Evolutionary conservation across 257 asterid species (phyloP).

Genomic region (Solanum virginianum): DNA sequence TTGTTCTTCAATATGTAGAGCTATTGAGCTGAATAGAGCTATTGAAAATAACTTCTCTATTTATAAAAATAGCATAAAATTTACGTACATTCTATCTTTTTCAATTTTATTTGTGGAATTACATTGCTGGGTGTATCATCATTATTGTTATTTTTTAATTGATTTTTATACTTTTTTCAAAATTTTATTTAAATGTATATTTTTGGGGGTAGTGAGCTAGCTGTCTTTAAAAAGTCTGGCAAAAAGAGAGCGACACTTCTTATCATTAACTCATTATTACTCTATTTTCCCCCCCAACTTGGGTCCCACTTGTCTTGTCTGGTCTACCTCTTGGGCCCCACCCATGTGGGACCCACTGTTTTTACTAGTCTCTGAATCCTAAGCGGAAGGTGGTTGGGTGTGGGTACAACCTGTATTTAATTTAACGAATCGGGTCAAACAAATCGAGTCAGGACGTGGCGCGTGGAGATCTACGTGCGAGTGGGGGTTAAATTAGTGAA

Average conservation of each 20-base stretch:
- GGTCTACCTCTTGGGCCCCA: background rate
- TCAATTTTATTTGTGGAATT: no score
- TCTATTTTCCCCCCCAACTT: background rate
- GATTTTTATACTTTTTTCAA: background rate
- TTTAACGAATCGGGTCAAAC: background rate
- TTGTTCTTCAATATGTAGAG: background rate
- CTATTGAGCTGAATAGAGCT: background rate
- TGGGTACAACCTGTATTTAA: slow-evolving; percentile 9
- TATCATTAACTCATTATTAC: slow-evolving; percentile 56
- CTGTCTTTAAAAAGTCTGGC: background rate
- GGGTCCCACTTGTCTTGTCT: slow-evolving; percentile 2
- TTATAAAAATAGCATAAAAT: no score
- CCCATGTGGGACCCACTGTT: background rate
- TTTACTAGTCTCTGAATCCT: slow-evolving; percentile 3
- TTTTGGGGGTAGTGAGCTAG: background rate
- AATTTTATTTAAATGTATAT: background rate
- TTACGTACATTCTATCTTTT: fast-evolving
- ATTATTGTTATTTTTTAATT: no score
- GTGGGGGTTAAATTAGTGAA: background rate
- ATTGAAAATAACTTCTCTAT: no score
- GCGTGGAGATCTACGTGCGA: background rate
- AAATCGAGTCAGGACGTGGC: background rate
- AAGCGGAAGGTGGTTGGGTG: slow-evolving; percentile 14
- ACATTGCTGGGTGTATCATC: no score
- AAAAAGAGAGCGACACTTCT: background rate